Conservation (phyloP, 2,329 filamentous ascomycete species). For the Beauveria caledonica region DNA sequence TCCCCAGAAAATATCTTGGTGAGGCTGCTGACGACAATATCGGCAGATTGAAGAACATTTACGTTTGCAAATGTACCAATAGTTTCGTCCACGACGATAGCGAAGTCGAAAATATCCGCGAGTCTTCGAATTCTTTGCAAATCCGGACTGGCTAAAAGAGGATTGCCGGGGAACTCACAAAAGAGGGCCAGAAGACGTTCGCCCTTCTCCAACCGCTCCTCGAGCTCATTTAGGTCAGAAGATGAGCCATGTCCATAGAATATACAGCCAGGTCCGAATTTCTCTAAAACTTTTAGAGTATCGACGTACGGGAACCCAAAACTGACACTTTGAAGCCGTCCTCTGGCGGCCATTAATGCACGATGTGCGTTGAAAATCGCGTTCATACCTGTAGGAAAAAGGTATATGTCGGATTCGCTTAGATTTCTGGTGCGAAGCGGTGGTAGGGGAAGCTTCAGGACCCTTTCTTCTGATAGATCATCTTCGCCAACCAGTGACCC, state of each 20-base stretch:
- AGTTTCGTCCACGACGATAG: slow-evolving; percentile 88
- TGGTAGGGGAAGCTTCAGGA: slow-evolving; percentile 15
- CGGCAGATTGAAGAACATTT: slow-evolving; percentile 80
- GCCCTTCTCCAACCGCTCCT: slow-evolving; percentile 59
- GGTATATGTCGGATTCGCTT: slow-evolving; percentile 77
- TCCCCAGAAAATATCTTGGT: slow-evolving; percentile 98
- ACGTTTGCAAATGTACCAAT: slow-evolving; percentile 96
- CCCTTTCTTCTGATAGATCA: slow-evolving; percentile 33
- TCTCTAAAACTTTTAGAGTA: slow-evolving; percentile 88
- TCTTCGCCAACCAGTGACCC: slow-evolving; percentile 70
- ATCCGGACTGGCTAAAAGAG: slow-evolving; percentile 77
- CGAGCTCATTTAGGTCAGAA: slow-evolving; percentile 75
- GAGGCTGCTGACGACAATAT: slow-evolving; percentile 87
- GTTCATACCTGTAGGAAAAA: slow-evolving; percentile 89
- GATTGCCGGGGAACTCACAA: slow-evolving; percentile 93
- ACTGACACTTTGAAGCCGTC: slow-evolving; percentile 67
- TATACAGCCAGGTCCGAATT: slow-evolving; percentile 80
- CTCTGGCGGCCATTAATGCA: slow-evolving; percentile 56
- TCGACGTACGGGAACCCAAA: slow-evolving; percentile 98
- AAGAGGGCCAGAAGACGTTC: slow-evolving; percentile 78
- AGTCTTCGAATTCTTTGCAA: slow-evolving; percentile 70
- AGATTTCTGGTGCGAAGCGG: slow-evolving; percentile 55
- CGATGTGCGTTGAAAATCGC: slow-evolving; percentile 86
- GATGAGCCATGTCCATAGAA: slow-evolving; percentile 80
- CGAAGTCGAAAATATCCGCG: slow-evolving; percentile 79